Evolutionary conservation across 1,284 basidiomycete genomes (phyloP), one percentile per base, ranked within the genome.

Genomic region (Melampsora larici-populina): DNA sequence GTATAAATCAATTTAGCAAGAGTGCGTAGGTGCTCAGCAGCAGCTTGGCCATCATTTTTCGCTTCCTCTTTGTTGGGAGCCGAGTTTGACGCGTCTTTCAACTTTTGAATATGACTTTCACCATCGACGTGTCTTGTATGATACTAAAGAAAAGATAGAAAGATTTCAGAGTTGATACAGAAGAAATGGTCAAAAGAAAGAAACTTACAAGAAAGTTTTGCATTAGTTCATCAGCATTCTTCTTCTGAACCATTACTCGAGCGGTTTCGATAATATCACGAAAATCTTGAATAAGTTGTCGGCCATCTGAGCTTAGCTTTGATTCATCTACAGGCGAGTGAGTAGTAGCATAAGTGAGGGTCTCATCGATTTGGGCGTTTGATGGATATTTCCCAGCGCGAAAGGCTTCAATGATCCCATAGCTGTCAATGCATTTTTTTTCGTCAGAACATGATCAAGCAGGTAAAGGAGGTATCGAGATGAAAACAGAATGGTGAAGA

Each of bases 201-300:
- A n/a, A n/a, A 64, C 64, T 67, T 24, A 70, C 66, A 24, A 79
- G 58, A 46, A 79, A 70, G 80, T 91, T 89, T 84, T 95, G 94
- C 84, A 96, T 87, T 58, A 95, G 87, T 85, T 96, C 93, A 82
- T 95, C 94, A 33, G 87, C 86, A 84, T 97, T 97, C 88, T 96
- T 96, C 81, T 91, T 86, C 70, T 86, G 81, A 26, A 95, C 88
- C 77, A 94, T 89, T 51, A 87, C 82, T 33, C 90, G 88, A 0
- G 89, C 86, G n/a, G 84, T 85, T 79, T 89, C 87, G 78, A 93
- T 87, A 81, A 93, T 90, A 68, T 91, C 88, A 60, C 89, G 88
- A 21, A 88, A 84, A 82, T 96, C 93, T 74, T 89, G 86, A 65
- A 94, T 86, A 79, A 97, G 89, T 79, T 88, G 88, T 80, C 87